Evolutionary conservation across 345 rosid genomes (phyloP).

Genomic region (Acer negundo): DNA sequence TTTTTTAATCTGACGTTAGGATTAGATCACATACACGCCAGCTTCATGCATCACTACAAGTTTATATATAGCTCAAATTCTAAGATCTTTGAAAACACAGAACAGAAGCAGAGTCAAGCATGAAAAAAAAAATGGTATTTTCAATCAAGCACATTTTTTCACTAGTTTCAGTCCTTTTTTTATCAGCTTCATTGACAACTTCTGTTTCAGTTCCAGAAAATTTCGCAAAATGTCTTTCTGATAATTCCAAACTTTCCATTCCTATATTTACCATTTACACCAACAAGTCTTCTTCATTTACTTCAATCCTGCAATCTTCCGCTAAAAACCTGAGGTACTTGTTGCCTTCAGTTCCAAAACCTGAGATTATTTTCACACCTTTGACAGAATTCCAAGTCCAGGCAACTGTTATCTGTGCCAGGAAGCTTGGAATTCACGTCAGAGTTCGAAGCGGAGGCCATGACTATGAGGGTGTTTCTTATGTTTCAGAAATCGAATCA

Average conservation of each 20-base stretch:
- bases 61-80: neutral
- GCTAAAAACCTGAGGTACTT: slow-evolving; percentile 19
- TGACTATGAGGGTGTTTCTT: slow-evolving; percentile 41
- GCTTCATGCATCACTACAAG: neutral
- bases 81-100: neutral
- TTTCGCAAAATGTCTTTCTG: slow-evolving; percentile 7
- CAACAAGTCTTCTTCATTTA: slow-evolving; percentile 12
- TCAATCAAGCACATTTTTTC: neutral
- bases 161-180: slow-evolving; percentile 1
- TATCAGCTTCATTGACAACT: slow-evolving; percentile 11
- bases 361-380: slow-evolving; percentile 31
- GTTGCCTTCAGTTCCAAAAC: slow-evolving; percentile 28
- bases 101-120: neutral
- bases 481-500: slow-evolving; percentile 28
- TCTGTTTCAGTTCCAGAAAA: neutral
- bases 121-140: neutral
- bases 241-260: neutral
- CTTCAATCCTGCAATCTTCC: slow-evolving; percentile 8
- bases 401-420: slow-evolving; percentile 32
- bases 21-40: slow-evolving; percentile 1
- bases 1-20: neutral
- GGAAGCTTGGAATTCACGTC: slow-evolving; percentile 23
- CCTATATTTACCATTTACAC: neutral
- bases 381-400: slow-evolving; percentile 25
- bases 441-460: slow-evolving; percentile 42